phyloP scores from a whole-genome alignment of 1,139 yeast species.

The Yamadazyma buinensis region DNA sequence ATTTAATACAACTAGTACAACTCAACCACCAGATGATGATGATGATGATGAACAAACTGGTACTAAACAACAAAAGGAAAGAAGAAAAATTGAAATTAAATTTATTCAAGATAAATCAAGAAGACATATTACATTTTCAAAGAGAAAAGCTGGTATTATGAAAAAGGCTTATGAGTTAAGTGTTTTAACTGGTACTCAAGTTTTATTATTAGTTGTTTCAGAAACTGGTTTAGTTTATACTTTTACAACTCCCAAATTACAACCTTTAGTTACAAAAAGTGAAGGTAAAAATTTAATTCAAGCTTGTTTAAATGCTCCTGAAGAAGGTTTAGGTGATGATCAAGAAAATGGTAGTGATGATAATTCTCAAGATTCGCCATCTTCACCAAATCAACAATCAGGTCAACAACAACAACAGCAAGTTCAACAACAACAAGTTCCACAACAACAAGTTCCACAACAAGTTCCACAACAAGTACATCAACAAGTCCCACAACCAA shows the following conservation, averaged over 20 bases:
- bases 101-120: constrained; percentile 96
- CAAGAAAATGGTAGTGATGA: constrained; percentile 61
- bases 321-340: constrained; percentile 58
- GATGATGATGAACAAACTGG: constrained; percentile 71
- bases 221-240: constrained; percentile 98
- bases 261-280: constrained; percentile 93
- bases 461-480: constrained; percentile 28
- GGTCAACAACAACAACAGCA: constrained; percentile 25
- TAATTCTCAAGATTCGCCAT: constrained; percentile 39
- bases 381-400: constrained; percentile 28
- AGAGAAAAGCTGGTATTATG: constrained; percentile 98
- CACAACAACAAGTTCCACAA: constrained; percentile 26
- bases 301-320: constrained; percentile 95
- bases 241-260: constrained; percentile 97
- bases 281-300: constrained; percentile 97
- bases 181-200: constrained; percentile 96
- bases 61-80: constrained; percentile 63
- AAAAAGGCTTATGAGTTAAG: constrained; percentile 95
- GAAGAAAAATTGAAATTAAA: constrained; percentile 95
- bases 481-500: constrained; percentile 26
- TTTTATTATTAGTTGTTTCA: constrained; percentile 84
- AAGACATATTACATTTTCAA: constrained; percentile 95
- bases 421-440: constrained; percentile 24
- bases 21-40: constrained; percentile 38
- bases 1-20: constrained; percentile 12